Base-by-base conservation (phyloP, 2,329 filamentous ascomycete species). In the Pleomassaria siparia region DNA sequence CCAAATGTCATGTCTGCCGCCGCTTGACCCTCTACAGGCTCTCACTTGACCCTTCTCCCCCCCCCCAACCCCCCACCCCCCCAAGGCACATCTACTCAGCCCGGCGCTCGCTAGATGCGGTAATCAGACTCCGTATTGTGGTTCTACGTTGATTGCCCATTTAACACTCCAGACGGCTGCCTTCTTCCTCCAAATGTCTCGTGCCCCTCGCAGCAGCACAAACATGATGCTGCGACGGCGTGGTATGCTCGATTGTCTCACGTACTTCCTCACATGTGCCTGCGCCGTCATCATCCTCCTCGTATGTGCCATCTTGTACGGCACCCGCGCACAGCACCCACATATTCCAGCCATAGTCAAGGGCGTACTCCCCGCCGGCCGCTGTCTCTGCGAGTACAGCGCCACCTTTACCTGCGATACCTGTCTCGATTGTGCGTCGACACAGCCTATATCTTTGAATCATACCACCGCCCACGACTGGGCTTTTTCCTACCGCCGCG, bases 321-420 rank as follows among this genome's bases (percentile, higher is more conserved):
- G 63, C 53, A 68, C 63, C 12, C 64, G 63, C 46, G 62, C 60
- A 33, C 60, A 66, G 50, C 57, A 55, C 42, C 61, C 59, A 15
- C 52, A 49, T 3, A 50, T 68, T 11, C 64, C 64, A n/a, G 53
- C 58, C 10, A 53, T 65, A 22, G 63, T 68, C 40, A 57, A 63
- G 48, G 62, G 62, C 39, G 58, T 65, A 30, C 53, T 68, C 33
- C 64, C 64, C 33, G 64, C 63, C 4, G 64, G 64, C 36, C 61
- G 63, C 46, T 68, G 64, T 43, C 53, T 61, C 42, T 68, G 63
- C 58, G 56, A 64, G 39, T 66, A 60, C 50, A 66, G 62, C 49
- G 63, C 64, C 18, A 59, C 51, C 8, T 68, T 67, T 43, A 39
- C 54, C 20, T 68, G 64, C 55, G 60, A 62, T 21, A 66, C 61